A percentile compares a stretch with the other conserved stretches of the same genome.
These are phyloP conservation scores for Rhododendron ferrugineum DNA, from an alignment of 148 eudicot genomes.

Conservation along the genomic window DNA sequence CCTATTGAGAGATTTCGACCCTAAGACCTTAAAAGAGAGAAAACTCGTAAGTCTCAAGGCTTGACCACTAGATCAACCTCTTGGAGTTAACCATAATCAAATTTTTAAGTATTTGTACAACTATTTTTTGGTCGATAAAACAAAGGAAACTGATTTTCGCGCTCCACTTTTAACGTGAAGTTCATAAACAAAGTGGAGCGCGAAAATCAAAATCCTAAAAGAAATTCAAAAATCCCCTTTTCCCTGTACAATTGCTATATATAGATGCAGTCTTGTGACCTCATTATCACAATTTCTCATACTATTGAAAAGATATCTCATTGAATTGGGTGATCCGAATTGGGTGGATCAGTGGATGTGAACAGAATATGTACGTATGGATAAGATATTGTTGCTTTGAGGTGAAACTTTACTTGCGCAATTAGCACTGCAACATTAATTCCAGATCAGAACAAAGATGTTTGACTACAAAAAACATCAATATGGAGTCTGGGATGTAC, in stretches of 20 bases:
- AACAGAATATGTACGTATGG: background rate
- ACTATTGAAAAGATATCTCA: background rate
- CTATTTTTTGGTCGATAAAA: background rate
- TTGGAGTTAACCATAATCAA: too few relatives aligned
- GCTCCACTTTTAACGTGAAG: too few relatives aligned
- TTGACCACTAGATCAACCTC: too few relatives aligned
- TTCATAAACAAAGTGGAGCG: too few relatives aligned
- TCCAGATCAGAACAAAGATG: slow-evolving; percentile 1
- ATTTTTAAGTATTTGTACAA: background rate
- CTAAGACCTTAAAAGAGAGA: too few relatives aligned
- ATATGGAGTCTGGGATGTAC: background rate
- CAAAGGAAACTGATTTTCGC: background rate
- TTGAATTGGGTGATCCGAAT: background rate
- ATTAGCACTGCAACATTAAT: background rate
- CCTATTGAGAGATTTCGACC: too few relatives aligned
- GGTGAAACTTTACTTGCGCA: background rate
- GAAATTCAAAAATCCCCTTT: background rate
- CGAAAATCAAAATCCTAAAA: too few relatives aligned
- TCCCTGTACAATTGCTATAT: background rate
- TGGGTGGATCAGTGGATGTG: background rate
- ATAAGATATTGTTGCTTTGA: background rate
- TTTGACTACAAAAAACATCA: background rate
- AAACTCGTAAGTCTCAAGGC: too few relatives aligned
- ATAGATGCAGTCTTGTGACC: background rate
- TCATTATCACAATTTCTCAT: background rate